Conservation (phyloP, 2,329 filamentous ascomycete genomes). For the Fonsecaea multimorphosa region DNA sequence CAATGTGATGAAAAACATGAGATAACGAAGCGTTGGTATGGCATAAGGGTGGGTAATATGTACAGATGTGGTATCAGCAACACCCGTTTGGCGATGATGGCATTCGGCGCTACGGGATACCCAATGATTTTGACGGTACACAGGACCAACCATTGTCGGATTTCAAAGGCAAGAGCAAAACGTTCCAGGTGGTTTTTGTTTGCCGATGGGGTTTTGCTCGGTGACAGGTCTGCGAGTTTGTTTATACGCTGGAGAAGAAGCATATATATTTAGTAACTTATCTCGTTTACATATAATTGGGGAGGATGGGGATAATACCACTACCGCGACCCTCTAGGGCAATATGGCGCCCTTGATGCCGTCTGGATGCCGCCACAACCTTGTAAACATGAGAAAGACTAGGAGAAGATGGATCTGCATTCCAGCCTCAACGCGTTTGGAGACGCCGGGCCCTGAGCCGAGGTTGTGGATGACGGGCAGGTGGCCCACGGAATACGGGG, state of each 20-base stretch:
- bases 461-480: neutral
- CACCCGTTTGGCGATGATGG: constrained; percentile 2
- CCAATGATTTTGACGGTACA: constrained; percentile 14
- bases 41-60: constrained; percentile 3
- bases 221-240: neutral
- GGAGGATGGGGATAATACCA: neutral
- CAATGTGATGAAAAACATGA: constrained; percentile 7
- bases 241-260: neutral
- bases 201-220: neutral
- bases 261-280: neutral
- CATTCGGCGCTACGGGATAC: constrained; percentile 3
- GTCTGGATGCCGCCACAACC: neutral
- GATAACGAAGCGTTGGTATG: constrained; percentile 9
- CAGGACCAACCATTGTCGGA: constrained; percentile 12
- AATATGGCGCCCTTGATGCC: neutral
- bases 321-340: neutral
- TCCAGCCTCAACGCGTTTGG: neutral
- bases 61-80: constrained; percentile 6
- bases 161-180: neutral
- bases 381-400: neutral
- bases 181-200: neutral
- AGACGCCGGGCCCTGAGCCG: neutral
- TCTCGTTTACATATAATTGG: neutral
- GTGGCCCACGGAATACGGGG: neutral
- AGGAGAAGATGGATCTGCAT: neutral